A percentile compares a stretch with the other conserved stretches of the same genome.
Evolutionary conservation across 2,329 filamentous ascomycete species (phyloP).

Genomic region (Trichoderma polysporum): DNA sequence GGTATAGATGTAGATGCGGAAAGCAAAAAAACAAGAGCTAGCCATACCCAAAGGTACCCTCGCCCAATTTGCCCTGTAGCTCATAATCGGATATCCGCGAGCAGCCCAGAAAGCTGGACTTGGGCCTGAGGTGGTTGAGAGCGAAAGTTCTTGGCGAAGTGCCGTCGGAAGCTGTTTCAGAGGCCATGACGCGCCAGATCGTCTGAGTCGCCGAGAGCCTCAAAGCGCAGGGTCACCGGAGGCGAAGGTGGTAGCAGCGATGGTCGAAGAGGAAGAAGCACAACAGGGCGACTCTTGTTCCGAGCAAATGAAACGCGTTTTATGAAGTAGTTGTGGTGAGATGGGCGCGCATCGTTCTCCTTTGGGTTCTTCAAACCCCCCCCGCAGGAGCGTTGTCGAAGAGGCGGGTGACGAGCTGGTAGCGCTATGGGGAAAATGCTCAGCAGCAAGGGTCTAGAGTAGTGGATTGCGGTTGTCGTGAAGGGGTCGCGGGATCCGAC

Average conservation of each 20-base stretch:
- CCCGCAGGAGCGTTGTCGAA: neutral
- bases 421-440: neutral
- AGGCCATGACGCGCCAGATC: slow-evolving; percentile 30
- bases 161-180: slow-evolving; percentile 38
- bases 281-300: neutral
- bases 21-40: too few relatives aligned
- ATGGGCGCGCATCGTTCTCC: slow-evolving; percentile 21
- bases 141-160: slow-evolving; percentile 58
- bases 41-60: slow-evolving; percentile 87
- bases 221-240: neutral
- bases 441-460: neutral
- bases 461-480: neutral
- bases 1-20: neutral
- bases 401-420: neutral
- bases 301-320: slow-evolving; percentile 10
- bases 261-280: neutral
- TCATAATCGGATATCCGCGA: slow-evolving; percentile 80
- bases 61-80: slow-evolving; percentile 78
- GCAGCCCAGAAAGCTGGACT: slow-evolving; percentile 74
- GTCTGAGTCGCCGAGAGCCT: neutral
- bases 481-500: neutral
- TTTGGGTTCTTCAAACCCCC: neutral
- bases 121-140: slow-evolving; percentile 53
- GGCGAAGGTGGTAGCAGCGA: neutral
- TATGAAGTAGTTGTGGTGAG: slow-evolving; percentile 8